These are phyloP conservation scores for Pichia sp. DNA, from an alignment of 1,139 yeast genomes.

Conservation along the genomic window DNA sequence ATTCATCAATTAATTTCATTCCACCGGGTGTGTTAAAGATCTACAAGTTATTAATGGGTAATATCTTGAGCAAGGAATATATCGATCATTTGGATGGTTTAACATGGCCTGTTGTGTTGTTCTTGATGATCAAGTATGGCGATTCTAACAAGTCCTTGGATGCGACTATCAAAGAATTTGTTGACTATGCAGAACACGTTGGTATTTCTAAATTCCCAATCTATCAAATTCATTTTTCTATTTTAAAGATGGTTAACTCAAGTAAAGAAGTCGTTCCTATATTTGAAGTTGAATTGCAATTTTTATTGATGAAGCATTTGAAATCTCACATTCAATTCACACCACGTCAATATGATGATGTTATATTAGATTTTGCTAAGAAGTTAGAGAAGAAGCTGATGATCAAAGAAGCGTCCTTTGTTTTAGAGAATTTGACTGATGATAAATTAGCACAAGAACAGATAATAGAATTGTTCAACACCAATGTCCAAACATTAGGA, in stretches of 20 bases:
- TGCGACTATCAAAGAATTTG: conserved; percentile 17
- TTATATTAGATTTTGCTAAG: conserved; percentile 51
- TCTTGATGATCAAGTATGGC: conserved; percentile 62
- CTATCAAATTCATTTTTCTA: conserved; percentile 26
- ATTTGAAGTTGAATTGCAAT: conserved; percentile 30
- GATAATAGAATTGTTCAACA: conserved; percentile 42
- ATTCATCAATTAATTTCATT: conserved; percentile 41
- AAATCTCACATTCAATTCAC: conserved; percentile 16
- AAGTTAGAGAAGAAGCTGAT: conserved; percentile 48
- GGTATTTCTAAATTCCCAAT: conserved; percentile 6
- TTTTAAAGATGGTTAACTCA: conserved; percentile 39
- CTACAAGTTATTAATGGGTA: conserved; percentile 66
- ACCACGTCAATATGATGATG: conserved; percentile 36
- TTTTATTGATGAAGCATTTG: conserved; percentile 25
- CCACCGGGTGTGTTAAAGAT: conserved; percentile 56
- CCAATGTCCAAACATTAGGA: conserved; percentile 44
- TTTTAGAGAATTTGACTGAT: conserved; percentile 55
- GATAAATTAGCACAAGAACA: conserved; percentile 1
- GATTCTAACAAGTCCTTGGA: conserved; percentile 34
- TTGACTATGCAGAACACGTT: conserved; percentile 13
- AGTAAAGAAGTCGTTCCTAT: conserved; percentile 13
- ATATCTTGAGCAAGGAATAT: conserved; percentile 34
- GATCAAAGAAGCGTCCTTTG: conserved; percentile 62
- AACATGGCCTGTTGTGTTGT: conserved; percentile 67
- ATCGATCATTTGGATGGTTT: conserved; percentile 43